Conservation (phyloP, 106 monocot species). For the Dendrobium officinale region DNA sequence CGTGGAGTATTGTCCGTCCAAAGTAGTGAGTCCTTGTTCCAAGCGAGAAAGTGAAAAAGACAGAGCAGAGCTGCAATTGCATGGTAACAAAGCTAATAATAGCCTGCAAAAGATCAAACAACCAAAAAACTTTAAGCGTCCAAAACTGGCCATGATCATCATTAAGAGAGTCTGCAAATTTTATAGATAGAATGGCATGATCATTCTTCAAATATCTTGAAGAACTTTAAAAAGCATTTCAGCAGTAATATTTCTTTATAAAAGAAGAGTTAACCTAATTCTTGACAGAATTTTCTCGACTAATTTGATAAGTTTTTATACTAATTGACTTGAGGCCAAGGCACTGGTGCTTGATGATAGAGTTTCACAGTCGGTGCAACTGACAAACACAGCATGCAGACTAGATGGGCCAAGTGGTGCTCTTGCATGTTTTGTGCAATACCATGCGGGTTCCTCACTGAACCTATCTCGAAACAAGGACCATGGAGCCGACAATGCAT, state of each 20-base stretch:
- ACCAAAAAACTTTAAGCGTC: background rate
- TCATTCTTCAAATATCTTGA: background rate
- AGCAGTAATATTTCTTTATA: background rate
- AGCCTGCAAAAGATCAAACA: constrained; percentile 41
- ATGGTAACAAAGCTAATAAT: constrained; percentile 59
- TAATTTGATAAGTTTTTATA: background rate
- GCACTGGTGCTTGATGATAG: background rate
- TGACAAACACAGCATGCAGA: too few relatives aligned
- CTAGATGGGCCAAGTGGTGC: background rate
- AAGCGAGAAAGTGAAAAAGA: constrained; percentile 83
- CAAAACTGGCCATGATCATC: background rate
- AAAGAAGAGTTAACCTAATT: background rate
- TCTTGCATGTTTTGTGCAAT: background rate
- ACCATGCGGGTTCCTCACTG: background rate
- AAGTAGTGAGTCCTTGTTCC: constrained; percentile 84
- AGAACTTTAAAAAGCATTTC: background rate
- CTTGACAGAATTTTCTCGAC: background rate
- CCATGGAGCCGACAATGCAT: background rate
- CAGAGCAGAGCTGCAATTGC: constrained; percentile 57
- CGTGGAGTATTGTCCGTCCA: constrained; percentile 84
- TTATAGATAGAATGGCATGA: background rate
- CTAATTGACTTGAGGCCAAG: background rate
- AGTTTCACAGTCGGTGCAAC: too few relatives aligned
- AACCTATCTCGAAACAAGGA: background rate
- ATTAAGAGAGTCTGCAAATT: background rate